Percentiles rank a stretch among this genome's conserved stretches.
phyloP scores from a whole-genome alignment of 179 eudicot genomes.

The Silene coronaria region DNA sequence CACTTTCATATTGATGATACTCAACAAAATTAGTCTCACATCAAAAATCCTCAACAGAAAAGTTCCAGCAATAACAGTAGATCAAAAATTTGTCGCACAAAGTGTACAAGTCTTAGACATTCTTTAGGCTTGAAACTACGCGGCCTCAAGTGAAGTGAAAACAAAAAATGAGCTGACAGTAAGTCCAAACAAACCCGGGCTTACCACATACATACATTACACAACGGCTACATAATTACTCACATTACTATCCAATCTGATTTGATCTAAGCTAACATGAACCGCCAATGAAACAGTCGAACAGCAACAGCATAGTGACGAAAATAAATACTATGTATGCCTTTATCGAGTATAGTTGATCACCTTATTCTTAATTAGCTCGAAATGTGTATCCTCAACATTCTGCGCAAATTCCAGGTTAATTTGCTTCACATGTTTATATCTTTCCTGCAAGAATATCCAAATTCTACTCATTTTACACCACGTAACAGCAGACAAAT shows the following conservation, averaged over 20 bases:
- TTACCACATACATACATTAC: neutral
- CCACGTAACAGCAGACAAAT: too few relatives aligned
- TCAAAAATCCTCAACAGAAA: neutral
- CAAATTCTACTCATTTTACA: neutral
- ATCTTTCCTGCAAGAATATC: constrained; percentile 44
- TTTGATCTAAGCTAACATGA: too few relatives aligned
- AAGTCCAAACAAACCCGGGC: neutral
- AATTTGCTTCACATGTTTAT: constrained; percentile 60
- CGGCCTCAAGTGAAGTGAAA: too few relatives aligned
- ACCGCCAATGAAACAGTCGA: neutral
- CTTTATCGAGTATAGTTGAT: neutral
- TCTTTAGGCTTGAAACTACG: too few relatives aligned
- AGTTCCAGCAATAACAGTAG: neutral
- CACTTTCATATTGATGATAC: neutral
- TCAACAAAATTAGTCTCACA: neutral
- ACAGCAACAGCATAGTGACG: neutral
- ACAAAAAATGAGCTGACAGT: too few relatives aligned
- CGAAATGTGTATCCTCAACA: constrained; percentile 59
- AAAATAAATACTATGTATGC: neutral
- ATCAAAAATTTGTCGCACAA: too few relatives aligned
- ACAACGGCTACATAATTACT: neutral
- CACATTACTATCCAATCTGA: neutral
- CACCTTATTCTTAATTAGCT: constrained; percentile 49
- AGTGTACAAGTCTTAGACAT: too few relatives aligned
- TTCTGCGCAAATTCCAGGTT: constrained; percentile 78